Evolutionary conservation across 805 yeast genomes (phyloP).

Genomic region (Teunomyces cretensis): DNA sequence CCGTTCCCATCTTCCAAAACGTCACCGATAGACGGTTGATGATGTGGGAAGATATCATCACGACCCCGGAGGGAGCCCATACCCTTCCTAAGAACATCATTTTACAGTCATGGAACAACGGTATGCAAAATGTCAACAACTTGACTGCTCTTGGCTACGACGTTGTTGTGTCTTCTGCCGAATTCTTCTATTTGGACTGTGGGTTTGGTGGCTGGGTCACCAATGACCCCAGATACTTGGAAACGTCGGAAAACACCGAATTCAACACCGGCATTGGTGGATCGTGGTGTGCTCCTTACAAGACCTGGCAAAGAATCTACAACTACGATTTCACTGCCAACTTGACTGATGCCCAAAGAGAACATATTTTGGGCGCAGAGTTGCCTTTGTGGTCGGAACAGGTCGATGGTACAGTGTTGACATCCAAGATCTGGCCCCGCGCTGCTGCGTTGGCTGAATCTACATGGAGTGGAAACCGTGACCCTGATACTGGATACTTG

Average conservation of each 20-base stretch:
- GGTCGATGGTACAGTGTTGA: conserved; percentile 29
- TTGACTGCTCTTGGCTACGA: conserved; percentile 36
- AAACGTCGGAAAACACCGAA: conserved; percentile 16
- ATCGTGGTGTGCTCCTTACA: conserved; percentile 45
- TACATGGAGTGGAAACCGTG: conserved; percentile 42
- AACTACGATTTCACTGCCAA: conserved; percentile 31
- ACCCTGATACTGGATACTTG: conserved; percentile 21
- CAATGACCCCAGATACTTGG: conserved; percentile 34
- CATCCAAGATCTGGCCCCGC: conserved; percentile 39
- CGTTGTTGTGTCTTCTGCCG: conserved; percentile 34
- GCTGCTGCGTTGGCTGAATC: conserved; percentile 42
- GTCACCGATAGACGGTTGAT: conserved; percentile 23
- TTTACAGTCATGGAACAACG: conserved; percentile 36
- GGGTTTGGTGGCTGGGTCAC: conserved; percentile 39
- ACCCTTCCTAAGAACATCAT: conserved; percentile 31
- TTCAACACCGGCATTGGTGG: conserved; percentile 35
- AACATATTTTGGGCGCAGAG: conserved; percentile 38
- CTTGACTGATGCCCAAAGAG: conserved; percentile 27
- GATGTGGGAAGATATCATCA: conserved; percentile 43
- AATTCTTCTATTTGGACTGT: conserved; percentile 40
- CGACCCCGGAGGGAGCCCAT: conserved; percentile 21
- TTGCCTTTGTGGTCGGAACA: conserved; percentile 43
- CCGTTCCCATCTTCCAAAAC: conserved; percentile 32
- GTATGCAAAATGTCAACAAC: conserved; percentile 19
- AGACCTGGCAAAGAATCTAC: conserved; percentile 44